Evolutionary conservation across 805 yeast genomes (phyloP).

Genomic region (Ogataea trehalophila): DNA sequence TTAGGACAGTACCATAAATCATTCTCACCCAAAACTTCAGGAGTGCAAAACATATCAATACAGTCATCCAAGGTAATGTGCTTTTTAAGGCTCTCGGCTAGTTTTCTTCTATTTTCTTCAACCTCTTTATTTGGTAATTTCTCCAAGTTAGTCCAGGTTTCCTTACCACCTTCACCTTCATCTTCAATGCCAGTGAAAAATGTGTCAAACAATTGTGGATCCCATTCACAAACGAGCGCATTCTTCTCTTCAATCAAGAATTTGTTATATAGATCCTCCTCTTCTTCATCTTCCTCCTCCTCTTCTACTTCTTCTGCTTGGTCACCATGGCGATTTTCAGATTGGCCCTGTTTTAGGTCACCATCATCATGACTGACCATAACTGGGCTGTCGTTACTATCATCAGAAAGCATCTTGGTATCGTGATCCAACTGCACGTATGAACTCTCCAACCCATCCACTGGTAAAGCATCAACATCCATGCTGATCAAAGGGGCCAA

Average conservation of each 20-base stretch:
- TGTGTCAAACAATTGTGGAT: slow-evolving; percentile 38
- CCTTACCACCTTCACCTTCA: slow-evolving; percentile 41
- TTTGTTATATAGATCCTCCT: slow-evolving; percentile 7
- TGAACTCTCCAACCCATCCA: background rate
- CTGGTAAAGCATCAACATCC: background rate
- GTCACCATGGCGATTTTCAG: background rate
- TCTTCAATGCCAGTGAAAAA: slow-evolving; percentile 49
- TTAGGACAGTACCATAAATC: slow-evolving; percentile 93
- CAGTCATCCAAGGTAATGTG: slow-evolving; percentile 69
- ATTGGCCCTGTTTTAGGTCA: no score
- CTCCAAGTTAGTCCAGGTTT: slow-evolving; percentile 53
- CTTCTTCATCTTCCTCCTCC: slow-evolving; percentile 3
- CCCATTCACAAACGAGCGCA: slow-evolving; percentile 68
- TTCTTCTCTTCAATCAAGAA: slow-evolving; percentile 29
- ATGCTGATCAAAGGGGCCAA: background rate
- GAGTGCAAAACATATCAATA: slow-evolving; percentile 63
- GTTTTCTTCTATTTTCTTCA: slow-evolving; percentile 38
- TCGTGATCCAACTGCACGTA: background rate
- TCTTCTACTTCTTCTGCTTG: background rate
- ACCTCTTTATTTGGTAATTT: slow-evolving; percentile 50
- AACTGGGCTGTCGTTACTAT: no score
- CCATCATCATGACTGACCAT: no score
- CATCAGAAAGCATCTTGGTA: background rate
- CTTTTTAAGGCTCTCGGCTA: slow-evolving; percentile 27
- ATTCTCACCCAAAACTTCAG: slow-evolving; percentile 81